phyloP scores from a whole-genome alignment of 768 basidiomycete species.

The Postia placenta region DNA sequence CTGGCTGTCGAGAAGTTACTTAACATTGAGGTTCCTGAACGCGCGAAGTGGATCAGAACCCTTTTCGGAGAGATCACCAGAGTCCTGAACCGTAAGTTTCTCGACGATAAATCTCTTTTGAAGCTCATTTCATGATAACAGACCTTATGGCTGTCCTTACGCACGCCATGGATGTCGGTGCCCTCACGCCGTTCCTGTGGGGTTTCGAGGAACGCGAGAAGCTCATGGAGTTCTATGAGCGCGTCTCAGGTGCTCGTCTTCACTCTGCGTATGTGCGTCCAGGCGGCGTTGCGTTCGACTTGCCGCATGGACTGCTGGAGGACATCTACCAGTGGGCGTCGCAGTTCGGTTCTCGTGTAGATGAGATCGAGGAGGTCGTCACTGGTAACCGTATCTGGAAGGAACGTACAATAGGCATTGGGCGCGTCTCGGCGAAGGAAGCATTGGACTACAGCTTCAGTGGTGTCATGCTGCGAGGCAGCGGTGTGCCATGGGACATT shows the following conservation, averaged over 20 bases:
- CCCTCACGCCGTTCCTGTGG: slow-evolving; percentile 97
- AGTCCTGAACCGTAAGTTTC: slow-evolving; percentile 77
- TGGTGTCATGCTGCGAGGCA: slow-evolving; percentile 95
- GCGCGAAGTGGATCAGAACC: slow-evolving; percentile 97
- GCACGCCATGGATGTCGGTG: slow-evolving; percentile 96
- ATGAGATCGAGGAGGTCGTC: slow-evolving; percentile 97
- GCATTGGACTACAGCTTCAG: slow-evolving; percentile 91
- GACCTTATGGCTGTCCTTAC: slow-evolving; percentile 97
- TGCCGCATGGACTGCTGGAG: slow-evolving; percentile 96
- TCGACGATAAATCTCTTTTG: slow-evolving; percentile 5
- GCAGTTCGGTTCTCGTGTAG: slow-evolving; percentile 83
- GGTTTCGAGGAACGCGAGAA: slow-evolving; percentile 99
- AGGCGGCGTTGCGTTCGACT: slow-evolving; percentile 95
- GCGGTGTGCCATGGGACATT: slow-evolving; percentile 92
- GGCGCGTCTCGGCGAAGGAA: slow-evolving; percentile 85
- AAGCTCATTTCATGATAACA: slow-evolving; percentile 20
- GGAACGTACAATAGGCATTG: slow-evolving; percentile 85
- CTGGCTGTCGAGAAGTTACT: slow-evolving; percentile 97
- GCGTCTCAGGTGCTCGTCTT: slow-evolving; percentile 94
- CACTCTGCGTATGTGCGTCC: slow-evolving; percentile 98
- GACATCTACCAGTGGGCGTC: slow-evolving; percentile 99
- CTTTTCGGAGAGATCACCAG: slow-evolving; percentile 97
- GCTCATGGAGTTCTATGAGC: slow-evolving; percentile 99
- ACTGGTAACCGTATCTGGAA: slow-evolving; percentile 99
- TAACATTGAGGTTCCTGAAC: slow-evolving; percentile 93